Evolutionary conservation across 1,139 yeast species (phyloP).

Genomic region (Candida gigantensis): DNA sequence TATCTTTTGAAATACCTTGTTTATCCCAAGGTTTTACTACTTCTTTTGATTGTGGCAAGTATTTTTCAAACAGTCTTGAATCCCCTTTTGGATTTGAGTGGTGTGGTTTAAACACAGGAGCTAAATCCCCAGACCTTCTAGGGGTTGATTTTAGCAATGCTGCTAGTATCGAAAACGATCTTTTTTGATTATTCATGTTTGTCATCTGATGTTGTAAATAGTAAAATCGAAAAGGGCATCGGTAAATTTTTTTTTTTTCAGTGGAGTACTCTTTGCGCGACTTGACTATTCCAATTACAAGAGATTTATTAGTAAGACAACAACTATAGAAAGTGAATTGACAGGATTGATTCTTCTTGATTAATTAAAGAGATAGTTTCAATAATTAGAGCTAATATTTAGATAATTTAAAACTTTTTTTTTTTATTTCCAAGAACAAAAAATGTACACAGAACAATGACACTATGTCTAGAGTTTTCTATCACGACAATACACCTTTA

Average conservation of each 20-base stretch:
- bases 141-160: not conserved
- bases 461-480: not conserved
- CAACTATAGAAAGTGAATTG: no score
- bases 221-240: no score
- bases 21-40: slow-evolving; percentile 40
- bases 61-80: slow-evolving; percentile 16
- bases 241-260: no score
- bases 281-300: no score
- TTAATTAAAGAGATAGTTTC: no score
- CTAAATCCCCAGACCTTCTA: slow-evolving; percentile 8
- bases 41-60: slow-evolving; percentile 10
- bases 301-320: no score
- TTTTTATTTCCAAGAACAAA: not conserved
- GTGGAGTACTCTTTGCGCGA: no score
- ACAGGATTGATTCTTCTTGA: no score
- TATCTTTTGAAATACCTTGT: slow-evolving; percentile 39
- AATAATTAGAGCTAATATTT: no score
- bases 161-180: slow-evolving; percentile 2
- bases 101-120: slow-evolving; percentile 22
- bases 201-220: not conserved
- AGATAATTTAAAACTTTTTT: no score
- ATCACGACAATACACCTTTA: slow-evolving; percentile 76
- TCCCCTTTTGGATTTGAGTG: slow-evolving; percentile 16
- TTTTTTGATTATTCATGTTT: slow-evolving; percentile 1
- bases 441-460: not conserved